Evolutionary conservation across 331 rosid species (phyloP).

Genomic region (Malus hybrid): DNA sequence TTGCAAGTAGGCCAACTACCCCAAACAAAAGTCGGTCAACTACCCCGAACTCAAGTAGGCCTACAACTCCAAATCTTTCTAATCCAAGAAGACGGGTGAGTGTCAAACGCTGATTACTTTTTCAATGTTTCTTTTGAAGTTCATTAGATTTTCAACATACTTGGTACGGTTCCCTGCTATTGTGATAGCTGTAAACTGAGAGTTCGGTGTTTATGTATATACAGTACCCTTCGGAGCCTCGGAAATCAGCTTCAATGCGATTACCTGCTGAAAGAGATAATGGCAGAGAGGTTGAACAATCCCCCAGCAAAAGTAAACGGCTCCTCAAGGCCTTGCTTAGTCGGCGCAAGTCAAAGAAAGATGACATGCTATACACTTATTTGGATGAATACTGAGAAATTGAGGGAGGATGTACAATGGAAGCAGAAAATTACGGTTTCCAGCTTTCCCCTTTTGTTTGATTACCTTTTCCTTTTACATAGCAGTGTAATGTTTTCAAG

Average conservation of each 20-base stretch:
- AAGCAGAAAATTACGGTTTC: slow-evolving; percentile 31
- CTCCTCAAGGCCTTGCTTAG: slow-evolving; percentile 91
- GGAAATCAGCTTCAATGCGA: slow-evolving; percentile 92
- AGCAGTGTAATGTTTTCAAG: neutral
- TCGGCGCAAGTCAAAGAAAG: slow-evolving; percentile 96
- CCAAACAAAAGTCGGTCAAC: slow-evolving; percentile 61
- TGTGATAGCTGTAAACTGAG: neutral
- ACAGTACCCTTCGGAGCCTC: slow-evolving; percentile 92
- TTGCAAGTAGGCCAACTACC: slow-evolving; percentile 67
- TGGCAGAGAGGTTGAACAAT: slow-evolving; percentile 57
- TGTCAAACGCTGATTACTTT: neutral
- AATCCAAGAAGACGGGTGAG: slow-evolving; percentile 69
- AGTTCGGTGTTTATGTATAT: neutral
- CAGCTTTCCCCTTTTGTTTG: slow-evolving; percentile 13
- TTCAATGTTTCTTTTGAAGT: neutral
- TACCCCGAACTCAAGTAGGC: slow-evolving; percentile 81
- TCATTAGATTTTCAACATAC: neutral
- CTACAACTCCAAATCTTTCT: slow-evolving; percentile 70
- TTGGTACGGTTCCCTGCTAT: neutral
- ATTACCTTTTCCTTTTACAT: slow-evolving; percentile 3
- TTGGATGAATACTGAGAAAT: slow-evolving; percentile 77
- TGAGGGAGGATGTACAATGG: slow-evolving; percentile 1
- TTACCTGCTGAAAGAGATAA: slow-evolving; percentile 66
- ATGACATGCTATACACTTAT: slow-evolving; percentile 78
- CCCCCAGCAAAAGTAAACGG: slow-evolving; percentile 86